Evolutionary conservation across 2,329 filamentous ascomycete genomes (phyloP), one percentile per base, ranked within the genome.

Genomic region (Sarocladium kiliense): DNA sequence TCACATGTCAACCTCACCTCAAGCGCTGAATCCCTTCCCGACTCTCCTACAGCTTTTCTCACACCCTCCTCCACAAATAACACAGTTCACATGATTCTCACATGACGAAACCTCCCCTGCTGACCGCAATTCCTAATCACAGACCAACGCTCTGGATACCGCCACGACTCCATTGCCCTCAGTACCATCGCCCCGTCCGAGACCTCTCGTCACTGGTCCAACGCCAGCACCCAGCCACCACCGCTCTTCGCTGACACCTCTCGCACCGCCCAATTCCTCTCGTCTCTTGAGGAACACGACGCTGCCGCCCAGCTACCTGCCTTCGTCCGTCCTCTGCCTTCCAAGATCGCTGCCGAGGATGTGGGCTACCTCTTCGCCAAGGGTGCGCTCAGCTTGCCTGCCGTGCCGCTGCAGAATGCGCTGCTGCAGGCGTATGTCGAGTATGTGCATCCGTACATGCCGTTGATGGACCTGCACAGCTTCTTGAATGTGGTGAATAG

Each of bases 361-460:
- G 82, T 96, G 58, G 80, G 85, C 56, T 96, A 94, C 69, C 79
- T 97, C 56, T 81, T 86, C 58, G 82, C 85, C 66, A 97, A 96
- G 75, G 91, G 91, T 3, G 91, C 91, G 1, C 75, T 97, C 61
- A 85, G 85, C 1, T 81, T 97, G 39, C 93, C 93, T 2, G 77
- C 81, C 39, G 71, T 79, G 3, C 72, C 75, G 3, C 76, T 97
- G 34, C 88, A 93, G 64, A 90, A 89, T 67, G 91, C 91, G 57
- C 78, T 97, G 42, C 75, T 97, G 16, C 85, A 86, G 62, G 85
- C 85, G 37, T 97, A 94, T 64, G 80, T 93, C 58, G 89, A 96
- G 73, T 96, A 88, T 68, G 91, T 97, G 7, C 88, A 97, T 68
- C 91, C 92, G 1, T 97, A 90, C 68, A 96, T 97, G 90, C 93